Evolutionary conservation across 2,329 filamentous ascomycete species (phyloP).

Genomic region (Trichoderma sp.): DNA sequence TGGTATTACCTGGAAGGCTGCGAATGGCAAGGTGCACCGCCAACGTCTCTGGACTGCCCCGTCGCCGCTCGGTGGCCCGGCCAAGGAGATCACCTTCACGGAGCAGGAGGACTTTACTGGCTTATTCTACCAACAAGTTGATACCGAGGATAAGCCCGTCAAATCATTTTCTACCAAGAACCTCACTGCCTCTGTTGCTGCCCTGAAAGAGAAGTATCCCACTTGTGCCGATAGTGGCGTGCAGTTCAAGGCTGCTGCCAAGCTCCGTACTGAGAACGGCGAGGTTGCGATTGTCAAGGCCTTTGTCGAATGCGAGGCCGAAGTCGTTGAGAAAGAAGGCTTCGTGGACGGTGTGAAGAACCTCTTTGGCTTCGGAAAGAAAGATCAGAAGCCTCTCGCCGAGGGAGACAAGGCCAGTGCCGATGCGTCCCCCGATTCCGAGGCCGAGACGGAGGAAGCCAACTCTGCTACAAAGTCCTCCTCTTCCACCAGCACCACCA

Average conservation of each 20-base stretch:
- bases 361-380: constrained; percentile 90
- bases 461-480: constrained; percentile 37
- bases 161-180: constrained; percentile 76
- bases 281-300: constrained; percentile 77
- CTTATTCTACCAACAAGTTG: constrained; percentile 74
- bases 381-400: constrained; percentile 75
- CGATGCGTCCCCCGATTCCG: constrained; percentile 42
- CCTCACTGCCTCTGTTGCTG: constrained; percentile 77
- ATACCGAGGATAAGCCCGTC: constrained; percentile 60
- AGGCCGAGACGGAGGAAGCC: constrained; percentile 48
- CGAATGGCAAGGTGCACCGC: constrained; percentile 69
- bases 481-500: constrained; percentile 38
- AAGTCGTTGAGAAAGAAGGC: constrained; percentile 71
- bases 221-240: constrained; percentile 77
- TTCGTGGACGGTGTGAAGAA: constrained; percentile 95
- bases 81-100: constrained; percentile 84
- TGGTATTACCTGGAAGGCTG: constrained; percentile 71
- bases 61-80: constrained; percentile 71
- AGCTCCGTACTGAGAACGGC: constrained; percentile 71
- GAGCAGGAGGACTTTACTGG: constrained; percentile 81
- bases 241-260: constrained; percentile 75
- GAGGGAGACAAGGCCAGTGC: constrained; percentile 60
- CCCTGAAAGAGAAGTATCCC: constrained; percentile 72
- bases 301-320: constrained; percentile 82
- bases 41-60: constrained; percentile 82